phyloP scores from a whole-genome alignment of 805 yeast genomes.

The Metschnikowia matae region DNA sequence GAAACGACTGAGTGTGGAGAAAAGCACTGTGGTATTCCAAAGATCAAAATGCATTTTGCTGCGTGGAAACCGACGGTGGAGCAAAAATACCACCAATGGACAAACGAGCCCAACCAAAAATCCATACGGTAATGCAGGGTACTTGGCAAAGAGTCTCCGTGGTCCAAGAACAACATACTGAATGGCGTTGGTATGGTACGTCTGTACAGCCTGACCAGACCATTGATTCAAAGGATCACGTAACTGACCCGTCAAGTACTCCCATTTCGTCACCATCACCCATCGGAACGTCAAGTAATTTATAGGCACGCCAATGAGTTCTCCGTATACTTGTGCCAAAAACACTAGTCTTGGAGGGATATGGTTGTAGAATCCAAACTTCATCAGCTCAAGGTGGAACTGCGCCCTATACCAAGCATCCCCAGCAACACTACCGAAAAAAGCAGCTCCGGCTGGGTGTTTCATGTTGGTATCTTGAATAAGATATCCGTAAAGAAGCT shows the following conservation, averaged over 20 bases:
- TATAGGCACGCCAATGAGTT: slow-evolving; percentile 49
- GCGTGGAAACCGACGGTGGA: slow-evolving; percentile 26
- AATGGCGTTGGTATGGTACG: slow-evolving; percentile 45
- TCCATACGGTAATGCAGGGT: slow-evolving; percentile 43
- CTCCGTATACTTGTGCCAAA: slow-evolving; percentile 50
- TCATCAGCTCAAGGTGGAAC: slow-evolving; percentile 34
- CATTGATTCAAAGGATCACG: slow-evolving; percentile 48
- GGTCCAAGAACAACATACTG: slow-evolving; percentile 52
- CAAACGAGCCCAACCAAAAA: slow-evolving; percentile 37
- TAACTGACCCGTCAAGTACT: slow-evolving; percentile 30
- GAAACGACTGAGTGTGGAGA: slow-evolving; percentile 44
- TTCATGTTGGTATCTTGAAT: slow-evolving; percentile 29
- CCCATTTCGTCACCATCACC: slow-evolving; percentile 40
- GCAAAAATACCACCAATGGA: slow-evolving; percentile 31
- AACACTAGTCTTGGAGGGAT: slow-evolving; percentile 50
- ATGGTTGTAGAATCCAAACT: slow-evolving; percentile 51
- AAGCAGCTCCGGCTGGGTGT: slow-evolving; percentile 48
- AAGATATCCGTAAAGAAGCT: slow-evolving; percentile 45
- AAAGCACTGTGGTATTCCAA: slow-evolving; percentile 48
- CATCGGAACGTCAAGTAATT: slow-evolving; percentile 48
- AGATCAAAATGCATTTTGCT: slow-evolving; percentile 23
- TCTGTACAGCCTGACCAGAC: slow-evolving; percentile 45
- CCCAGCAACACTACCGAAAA: slow-evolving; percentile 51
- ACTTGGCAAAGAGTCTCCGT: slow-evolving; percentile 37
- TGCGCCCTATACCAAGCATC: slow-evolving; percentile 53